Percentiles rank a stretch among this genome's conserved stretches.
Conservation (phyloP, 164 flowering plant species). For the Liquidambar formosana region DNA sequence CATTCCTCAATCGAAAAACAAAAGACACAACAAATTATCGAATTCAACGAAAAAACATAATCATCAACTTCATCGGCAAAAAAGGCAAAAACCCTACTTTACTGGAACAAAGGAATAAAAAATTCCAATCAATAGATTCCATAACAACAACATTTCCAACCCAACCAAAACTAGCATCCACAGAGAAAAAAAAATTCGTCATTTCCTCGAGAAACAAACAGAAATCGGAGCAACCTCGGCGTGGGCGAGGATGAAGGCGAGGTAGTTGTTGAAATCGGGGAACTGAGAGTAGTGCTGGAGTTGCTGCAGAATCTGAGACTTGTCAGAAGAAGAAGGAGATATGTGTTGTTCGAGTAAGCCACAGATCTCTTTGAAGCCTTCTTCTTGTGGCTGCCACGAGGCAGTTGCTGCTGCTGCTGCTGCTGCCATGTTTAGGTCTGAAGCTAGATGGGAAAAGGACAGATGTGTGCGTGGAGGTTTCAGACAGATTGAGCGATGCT, state of each 20-base stretch:
- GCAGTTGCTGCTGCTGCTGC: conserved; percentile 17
- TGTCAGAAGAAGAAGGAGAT: conserved; percentile 71
- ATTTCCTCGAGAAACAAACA: neutral
- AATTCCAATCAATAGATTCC: neutral
- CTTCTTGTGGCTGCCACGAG: conserved; percentile 85
- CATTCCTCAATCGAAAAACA: too few species aligned
- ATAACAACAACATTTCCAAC: neutral
- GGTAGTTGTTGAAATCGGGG: conserved; percentile 98
- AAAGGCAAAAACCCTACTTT: neutral
- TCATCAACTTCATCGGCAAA: too few species aligned
- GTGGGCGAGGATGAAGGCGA: conserved; percentile 81
- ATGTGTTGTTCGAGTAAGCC: conserved; percentile 80
- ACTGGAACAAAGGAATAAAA: neutral
- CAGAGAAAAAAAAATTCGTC: neutral
- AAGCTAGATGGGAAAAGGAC: neutral
- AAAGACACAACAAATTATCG: too few species aligned
- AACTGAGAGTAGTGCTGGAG: conserved; percentile 86
- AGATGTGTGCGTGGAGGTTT: neutral
- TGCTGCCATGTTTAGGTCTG: conserved; percentile 1
- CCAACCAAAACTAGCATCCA: neutral
- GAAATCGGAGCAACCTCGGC: conserved; percentile 59
- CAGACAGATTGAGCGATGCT: neutral
- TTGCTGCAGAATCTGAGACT: conserved; percentile 85
- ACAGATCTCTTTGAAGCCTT: conserved; percentile 89
- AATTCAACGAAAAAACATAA: too few species aligned